Percentiles rank a stretch among this genome's conserved stretches.
These are phyloP conservation scores for Rhodotorula paludigena DNA, from an alignment of 768 basidiomycete genomes.

Conservation along the genomic window DNA sequence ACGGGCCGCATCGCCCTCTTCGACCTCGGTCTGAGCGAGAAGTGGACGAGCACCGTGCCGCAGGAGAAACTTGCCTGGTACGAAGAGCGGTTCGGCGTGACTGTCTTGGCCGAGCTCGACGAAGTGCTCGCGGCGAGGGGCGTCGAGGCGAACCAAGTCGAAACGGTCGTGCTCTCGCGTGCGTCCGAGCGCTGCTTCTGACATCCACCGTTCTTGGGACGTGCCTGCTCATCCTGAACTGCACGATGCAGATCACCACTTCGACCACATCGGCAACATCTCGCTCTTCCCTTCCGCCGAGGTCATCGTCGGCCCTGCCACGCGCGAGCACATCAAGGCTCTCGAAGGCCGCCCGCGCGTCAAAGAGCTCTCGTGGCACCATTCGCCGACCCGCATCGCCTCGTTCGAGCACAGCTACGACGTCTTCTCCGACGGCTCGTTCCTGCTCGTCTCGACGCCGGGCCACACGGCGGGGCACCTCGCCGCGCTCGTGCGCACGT, in stretches of 20 bases:
- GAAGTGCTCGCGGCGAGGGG: conserved; percentile 10
- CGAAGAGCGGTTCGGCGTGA: no score
- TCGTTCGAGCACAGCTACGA: conserved; percentile 30
- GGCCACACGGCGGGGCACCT: conserved; percentile 34
- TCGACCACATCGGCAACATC: conserved; percentile 23
- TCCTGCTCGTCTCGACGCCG: conserved; percentile 12
- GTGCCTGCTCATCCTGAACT: background rate
- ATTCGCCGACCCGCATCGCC: conserved; percentile 13
- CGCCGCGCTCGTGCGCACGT: conserved; percentile 25
- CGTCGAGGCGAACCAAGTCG: conserved; percentile 11
- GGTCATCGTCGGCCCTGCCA: conserved; percentile 23
- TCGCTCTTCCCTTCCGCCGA: conserved; percentile 18
- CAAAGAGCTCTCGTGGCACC: conserved; percentile 18
- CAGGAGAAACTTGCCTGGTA: no score
- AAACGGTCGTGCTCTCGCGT: conserved; percentile 23
- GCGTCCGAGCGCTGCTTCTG: background rate
- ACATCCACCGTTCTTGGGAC: no score
- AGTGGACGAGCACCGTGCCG: background rate
- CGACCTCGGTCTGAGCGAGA: conserved; percentile 15
- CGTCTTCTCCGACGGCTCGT: conserved; percentile 24
- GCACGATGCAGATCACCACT: conserved; percentile 17
- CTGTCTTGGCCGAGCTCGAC: background rate
- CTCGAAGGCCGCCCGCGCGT: background rate
- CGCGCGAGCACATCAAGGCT: background rate
- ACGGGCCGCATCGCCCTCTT: conserved; percentile 17